These are phyloP conservation scores for Trichocomaceae sp. DNA, from an alignment of 2,329 filamentous ascomycete species.

Conservation along the genomic window DNA sequence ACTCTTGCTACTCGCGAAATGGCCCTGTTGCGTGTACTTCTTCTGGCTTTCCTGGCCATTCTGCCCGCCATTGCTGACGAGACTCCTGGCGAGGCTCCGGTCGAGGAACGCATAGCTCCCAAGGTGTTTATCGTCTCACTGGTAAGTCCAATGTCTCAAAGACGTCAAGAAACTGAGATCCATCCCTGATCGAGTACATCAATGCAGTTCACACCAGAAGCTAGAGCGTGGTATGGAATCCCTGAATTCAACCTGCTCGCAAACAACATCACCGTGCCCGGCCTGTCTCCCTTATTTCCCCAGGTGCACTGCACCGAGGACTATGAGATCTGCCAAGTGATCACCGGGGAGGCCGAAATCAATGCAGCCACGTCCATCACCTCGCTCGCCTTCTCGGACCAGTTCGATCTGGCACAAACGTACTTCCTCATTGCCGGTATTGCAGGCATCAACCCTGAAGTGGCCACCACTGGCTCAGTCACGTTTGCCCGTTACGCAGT, in stretches of 20 bases:
- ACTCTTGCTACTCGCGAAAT: too few species aligned
- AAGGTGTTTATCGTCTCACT: constrained; percentile 41
- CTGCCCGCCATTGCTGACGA: constrained; percentile 1
- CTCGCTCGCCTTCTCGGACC: constrained; percentile 54
- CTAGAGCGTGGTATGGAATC: constrained; percentile 54
- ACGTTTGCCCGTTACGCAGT: constrained; percentile 64
- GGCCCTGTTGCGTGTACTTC: background rate
- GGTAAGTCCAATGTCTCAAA: constrained; percentile 20
- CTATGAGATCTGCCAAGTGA: constrained; percentile 60
- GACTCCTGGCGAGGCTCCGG: constrained; percentile 1
- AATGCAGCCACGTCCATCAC: constrained; percentile 64
- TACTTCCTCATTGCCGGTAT: constrained; percentile 70
- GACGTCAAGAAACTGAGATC: background rate
- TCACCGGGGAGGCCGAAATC: constrained; percentile 64
- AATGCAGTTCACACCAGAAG: constrained; percentile 55
- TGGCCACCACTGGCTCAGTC: constrained; percentile 59
- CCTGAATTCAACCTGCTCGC: constrained; percentile 51
- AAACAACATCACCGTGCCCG: constrained; percentile 53
- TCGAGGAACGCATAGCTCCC: constrained; percentile 23
- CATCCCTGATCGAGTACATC: background rate
- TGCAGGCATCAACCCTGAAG: constrained; percentile 64
- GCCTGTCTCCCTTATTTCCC: constrained; percentile 60
- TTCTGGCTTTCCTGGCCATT: background rate
- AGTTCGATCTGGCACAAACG: constrained; percentile 59
- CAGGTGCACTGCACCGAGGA: constrained; percentile 57